phyloP scores from a whole-genome alignment of 768 basidiomycete genomes.

The Russula brevipes region DNA sequence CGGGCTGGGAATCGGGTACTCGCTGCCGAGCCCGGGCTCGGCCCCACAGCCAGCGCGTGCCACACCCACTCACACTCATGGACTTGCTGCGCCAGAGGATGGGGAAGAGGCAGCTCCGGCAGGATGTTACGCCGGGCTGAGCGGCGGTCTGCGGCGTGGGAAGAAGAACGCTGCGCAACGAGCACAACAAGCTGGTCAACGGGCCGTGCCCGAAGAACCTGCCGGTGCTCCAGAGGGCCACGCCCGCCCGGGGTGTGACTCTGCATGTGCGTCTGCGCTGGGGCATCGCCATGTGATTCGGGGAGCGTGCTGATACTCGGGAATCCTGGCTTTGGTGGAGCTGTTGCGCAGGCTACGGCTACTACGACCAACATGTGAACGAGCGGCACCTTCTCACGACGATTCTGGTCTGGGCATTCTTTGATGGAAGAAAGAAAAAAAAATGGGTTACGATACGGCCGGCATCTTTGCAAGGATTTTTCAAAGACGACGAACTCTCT shows the following conservation, averaged over 20 bases:
- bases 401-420: background rate
- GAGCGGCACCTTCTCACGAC: background rate
- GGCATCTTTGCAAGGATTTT: background rate
- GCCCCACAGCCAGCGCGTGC: background rate
- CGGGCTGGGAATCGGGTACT: constrained; percentile 25
- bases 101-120: constrained; percentile 1
- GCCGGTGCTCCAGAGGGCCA: too few relatives aligned
- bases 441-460: background rate
- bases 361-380: background rate
- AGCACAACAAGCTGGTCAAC: background rate
- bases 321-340: constrained; percentile 15
- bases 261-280: background rate
- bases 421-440: background rate
- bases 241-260: too few relatives aligned
- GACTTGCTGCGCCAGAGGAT: background rate
- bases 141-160: constrained; percentile 4
- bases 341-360: background rate
- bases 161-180: background rate
- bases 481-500: background rate
- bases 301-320: constrained; percentile 9
- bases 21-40: constrained; percentile 13
- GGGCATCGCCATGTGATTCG: background rate
- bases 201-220: too few relatives aligned
- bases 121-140: constrained; percentile 19
- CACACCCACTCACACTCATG: background rate